Percentiles rank a stretch among this genome's conserved stretches.
These are phyloP conservation scores for Ceratocystis destructans DNA, from an alignment of 2,329 filamentous ascomycete genomes.

Conservation along the genomic window DNA sequence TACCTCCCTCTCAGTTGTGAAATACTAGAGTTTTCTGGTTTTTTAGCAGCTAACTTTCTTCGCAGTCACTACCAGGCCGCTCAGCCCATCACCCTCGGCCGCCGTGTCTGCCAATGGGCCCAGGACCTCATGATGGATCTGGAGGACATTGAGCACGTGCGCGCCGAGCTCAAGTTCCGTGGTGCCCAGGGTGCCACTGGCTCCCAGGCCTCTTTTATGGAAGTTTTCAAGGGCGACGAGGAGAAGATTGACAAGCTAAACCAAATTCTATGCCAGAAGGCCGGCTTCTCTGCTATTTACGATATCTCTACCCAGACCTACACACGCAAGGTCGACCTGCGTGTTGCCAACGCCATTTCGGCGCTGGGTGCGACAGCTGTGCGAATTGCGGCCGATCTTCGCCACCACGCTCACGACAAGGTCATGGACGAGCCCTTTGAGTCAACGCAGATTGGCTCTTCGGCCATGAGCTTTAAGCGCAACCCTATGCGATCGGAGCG, in stretches of 20 bases:
- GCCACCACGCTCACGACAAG: conserved; percentile 61
- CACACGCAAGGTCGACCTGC: conserved; percentile 64
- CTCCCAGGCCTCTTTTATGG: conserved; percentile 46
- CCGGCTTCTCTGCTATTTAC: conserved; percentile 39
- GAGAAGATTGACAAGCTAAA: conserved; percentile 42
- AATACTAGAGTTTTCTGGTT: neutral
- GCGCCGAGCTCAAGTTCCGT: conserved; percentile 58
- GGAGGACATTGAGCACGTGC: conserved; percentile 54
- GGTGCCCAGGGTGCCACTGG: conserved; percentile 52
- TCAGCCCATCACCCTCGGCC: conserved; percentile 42
- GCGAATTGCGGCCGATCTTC: conserved; percentile 60
- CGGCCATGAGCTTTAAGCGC: conserved; percentile 41
- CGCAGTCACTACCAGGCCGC: conserved; percentile 60
- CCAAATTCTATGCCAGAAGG: conserved; percentile 40
- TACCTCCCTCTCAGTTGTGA: neutral
- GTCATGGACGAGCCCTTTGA: conserved; percentile 62
- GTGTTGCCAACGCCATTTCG: conserved; percentile 66
- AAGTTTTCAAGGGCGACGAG: conserved; percentile 36
- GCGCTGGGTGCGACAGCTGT: conserved; percentile 63
- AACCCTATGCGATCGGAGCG: conserved; percentile 38
- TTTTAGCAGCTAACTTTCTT: conserved; percentile 2
- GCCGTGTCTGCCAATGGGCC: conserved; percentile 58
- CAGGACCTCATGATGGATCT: conserved; percentile 49
- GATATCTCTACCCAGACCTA: conserved; percentile 47
- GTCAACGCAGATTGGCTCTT: conserved; percentile 60